Evolutionary conservation across 2,329 filamentous ascomycete species (phyloP), one percentile per base, ranked within the genome.

Genomic region (Pezicula rhizophila): DNA sequence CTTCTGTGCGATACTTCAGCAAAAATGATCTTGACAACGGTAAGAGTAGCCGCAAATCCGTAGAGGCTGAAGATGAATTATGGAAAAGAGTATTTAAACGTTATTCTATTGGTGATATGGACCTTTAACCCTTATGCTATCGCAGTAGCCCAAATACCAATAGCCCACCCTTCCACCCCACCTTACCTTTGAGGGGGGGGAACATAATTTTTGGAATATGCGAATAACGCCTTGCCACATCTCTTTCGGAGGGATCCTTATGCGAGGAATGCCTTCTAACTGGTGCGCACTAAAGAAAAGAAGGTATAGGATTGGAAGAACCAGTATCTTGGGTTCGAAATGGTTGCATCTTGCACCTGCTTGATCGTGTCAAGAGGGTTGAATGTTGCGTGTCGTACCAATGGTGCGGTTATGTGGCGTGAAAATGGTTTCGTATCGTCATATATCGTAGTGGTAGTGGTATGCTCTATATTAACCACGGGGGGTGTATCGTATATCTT

Each of bases 401-500:
- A 42, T 42, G 18, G 25, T 42, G 18, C 10, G 20, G 40, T 42
- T 42, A 42, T 42, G 40, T 42, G 40, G 25, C 40, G 25, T 42
- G 40, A 42, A 42, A 28, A 8, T 42, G 40, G 40, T 25, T 31
- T 42, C 40, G 20, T 42, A 25, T 42, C 40, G 40, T 42, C 40
- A 46, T 46, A 40, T 46, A 46, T 46, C 45, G 45, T 46, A 31
- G 28, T 26, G 20, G 25, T 8, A n/a, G 23, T 46, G 45, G 45
- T 38, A 18, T 38, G 33, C 33, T 46, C 8, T 31, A 39, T 28
- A 35, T 26, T 37, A 48, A 42, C 6, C 28, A 47, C 37, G 38
- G 33, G 23, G 44, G 17, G 20, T 18, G 23, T 20, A 47, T 34
- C 18, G 14, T 14, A 5, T 31, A 5, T 23, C 31, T 31, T 18